Base-by-base conservation (phyloP, 2,329 filamentous ascomycete genomes). In the Catunica adiposa region DNA sequence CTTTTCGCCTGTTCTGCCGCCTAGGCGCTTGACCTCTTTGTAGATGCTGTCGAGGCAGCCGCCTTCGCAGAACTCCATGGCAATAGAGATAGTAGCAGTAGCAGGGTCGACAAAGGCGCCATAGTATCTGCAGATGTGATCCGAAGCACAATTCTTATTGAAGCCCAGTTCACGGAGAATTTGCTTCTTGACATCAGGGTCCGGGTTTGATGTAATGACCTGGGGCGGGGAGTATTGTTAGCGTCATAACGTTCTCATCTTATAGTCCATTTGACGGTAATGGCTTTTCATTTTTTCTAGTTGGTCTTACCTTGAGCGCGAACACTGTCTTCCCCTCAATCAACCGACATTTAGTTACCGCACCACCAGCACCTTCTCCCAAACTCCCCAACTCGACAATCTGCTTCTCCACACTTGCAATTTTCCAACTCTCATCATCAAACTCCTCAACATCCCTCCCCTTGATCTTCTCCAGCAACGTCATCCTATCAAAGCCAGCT, bases 41-140 rank as follows among this genome's bases (percentile, higher is more conserved):
- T 98, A 98, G 61, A 98, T 92, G 66, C 87, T 92, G 71, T 98
- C 89, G 20, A 98, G 77, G 50, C 88, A 95, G 54, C 92, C 92
- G 57, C 92, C 92, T 69, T 97, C 92, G 66, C 92, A 98, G 64
- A 94, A 97, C 67, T 98, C 92, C 92, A 98, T 98, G 57, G 89
- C 89, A 65, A 98, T 98, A 51, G 88, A 95, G 62, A 98, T 97
- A 51, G 90, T 97, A 53, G 89, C 88, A 8, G 88, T 94, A n/a
- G 88, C 84, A 58, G 92, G 86, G 66, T 98, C 90, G 66, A 94
- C 87, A 67, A 97, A 98, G 42, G 90, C 90, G 60, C 92, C 92
- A 64, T 96, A 98, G 71, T 98, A 98, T 60, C 85, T 82, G 70
- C 92, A 98, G 64, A 98, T 98, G 67, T 97, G 89, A 59, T 92